phyloP scores from a whole-genome alignment of 228 moss, liverwort and hornwort genomes.

The Sphagnum fallax region DNA sequence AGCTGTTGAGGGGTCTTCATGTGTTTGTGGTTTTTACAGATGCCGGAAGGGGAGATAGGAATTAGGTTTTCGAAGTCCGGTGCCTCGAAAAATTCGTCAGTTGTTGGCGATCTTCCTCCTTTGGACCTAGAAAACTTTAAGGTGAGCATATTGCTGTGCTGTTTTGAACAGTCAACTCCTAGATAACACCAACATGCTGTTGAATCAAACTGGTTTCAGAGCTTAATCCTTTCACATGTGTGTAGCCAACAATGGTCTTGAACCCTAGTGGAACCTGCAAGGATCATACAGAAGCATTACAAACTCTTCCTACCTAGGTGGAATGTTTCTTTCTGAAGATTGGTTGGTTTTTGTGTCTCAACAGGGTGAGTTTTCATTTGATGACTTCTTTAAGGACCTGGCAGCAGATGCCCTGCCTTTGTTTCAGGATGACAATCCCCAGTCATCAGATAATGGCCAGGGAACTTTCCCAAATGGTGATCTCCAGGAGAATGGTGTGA shows the following conservation, averaged over 20 bases:
- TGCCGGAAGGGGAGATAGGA: conserved; percentile 43
- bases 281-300: neutral
- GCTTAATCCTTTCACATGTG: too few relatives aligned
- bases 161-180: neutral
- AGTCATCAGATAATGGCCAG: conserved; percentile 49
- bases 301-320: neutral
- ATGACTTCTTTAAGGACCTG: conserved; percentile 84
- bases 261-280: too few relatives aligned
- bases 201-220: neutral
- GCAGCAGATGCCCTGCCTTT: conserved; percentile 64
- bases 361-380: conserved; percentile 89
- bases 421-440: conserved; percentile 52
- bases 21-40: conserved; percentile 13
- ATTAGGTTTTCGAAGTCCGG: conserved; percentile 33
- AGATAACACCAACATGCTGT: neutral
- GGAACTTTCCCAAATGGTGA: conserved; percentile 45
- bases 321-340: neutral
- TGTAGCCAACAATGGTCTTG: too few relatives aligned
- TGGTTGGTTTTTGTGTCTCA: neutral
- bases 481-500: conserved; percentile 31
- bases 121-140: conserved; percentile 52
- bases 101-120: conserved; percentile 21
- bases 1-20: too few relatives aligned
- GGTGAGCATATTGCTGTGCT: conserved; percentile 15
- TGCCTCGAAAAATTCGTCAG: conserved; percentile 16